phyloP scores from a whole-genome alignment of 805 yeast genomes.

The Schizosaccharomyces pombe region DNA sequence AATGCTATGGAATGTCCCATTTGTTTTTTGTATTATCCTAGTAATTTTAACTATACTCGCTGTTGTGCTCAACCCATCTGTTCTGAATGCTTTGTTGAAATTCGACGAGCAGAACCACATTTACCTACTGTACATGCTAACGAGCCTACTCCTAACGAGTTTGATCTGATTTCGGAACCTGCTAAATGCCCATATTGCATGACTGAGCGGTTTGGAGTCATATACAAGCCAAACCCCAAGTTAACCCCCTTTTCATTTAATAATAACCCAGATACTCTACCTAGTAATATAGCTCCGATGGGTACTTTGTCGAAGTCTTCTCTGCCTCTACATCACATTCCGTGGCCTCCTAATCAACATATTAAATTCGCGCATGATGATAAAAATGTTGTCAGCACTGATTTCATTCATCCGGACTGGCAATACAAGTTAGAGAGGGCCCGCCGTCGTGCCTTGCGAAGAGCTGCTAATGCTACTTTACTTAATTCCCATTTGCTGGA shows the following conservation, averaged over 20 bases:
- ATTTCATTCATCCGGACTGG: conserved; percentile 83
- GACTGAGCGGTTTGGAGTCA: conserved; percentile 60
- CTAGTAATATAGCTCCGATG: too few relatives aligned
- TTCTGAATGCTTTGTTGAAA: conserved; percentile 90
- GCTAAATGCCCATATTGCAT: conserved; percentile 91
- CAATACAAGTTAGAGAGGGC: conserved; percentile 49
- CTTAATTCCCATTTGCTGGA: conserved; percentile 48
- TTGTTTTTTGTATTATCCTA: conserved; percentile 71
- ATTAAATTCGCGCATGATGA: conserved; percentile 32
- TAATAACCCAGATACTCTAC: too few relatives aligned
- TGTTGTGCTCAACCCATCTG: conserved; percentile 90
- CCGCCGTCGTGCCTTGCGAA: conserved; percentile 50
- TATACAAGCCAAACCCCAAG: conserved; percentile 40
- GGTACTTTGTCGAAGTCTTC: too few relatives aligned
- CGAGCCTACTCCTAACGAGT: conserved; percentile 14
- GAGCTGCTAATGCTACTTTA: conserved; percentile 86
- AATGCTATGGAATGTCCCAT: conserved; percentile 74
- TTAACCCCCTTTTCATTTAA: conserved; percentile 6
- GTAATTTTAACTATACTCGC: conserved; percentile 48
- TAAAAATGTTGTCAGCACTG: conserved; percentile 53
- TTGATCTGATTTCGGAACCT: conserved; percentile 50
- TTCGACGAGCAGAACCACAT: conserved; percentile 77
- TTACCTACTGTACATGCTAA: conserved; percentile 42
- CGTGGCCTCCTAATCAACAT: background rate
- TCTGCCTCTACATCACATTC: background rate